Base-by-base conservation (phyloP, 768 basidiomycete genomes). In the Solioccasus polychromus region DNA sequence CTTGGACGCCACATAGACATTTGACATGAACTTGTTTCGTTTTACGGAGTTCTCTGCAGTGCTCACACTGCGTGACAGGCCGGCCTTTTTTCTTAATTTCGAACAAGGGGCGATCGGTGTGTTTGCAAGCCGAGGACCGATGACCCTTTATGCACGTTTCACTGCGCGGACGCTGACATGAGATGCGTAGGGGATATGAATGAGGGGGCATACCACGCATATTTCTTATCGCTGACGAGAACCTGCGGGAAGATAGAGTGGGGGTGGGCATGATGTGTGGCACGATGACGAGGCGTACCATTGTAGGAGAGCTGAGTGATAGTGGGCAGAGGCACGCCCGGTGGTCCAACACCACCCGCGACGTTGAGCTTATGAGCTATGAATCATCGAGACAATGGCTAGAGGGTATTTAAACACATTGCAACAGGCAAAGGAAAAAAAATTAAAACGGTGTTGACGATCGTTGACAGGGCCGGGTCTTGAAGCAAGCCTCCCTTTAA, bases 81-180 rank as follows among this genome's bases (percentile, higher is more conserved):
- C 74, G 73, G 51, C 72, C 83, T 65, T 74, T 83, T 73, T 75
- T 85, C 78, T 71, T 79, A 53, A 83, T 88, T 76, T 79, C 90
- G 63, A 84, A 92, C 41, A 95, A 75, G 29, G 91, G 85, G 32
- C 92, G 79, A 64, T 92, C 89, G 42, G 81, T 85, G 63, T 95
- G 92, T 60, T 82, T 84, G 70, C 92, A 95, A 24, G 82, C 78
- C 14, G 89, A 90, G 14, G 92, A 93, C 39, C 92, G 81, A 68
- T 95, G 92, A 15, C 92, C 92, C 70, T 92, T 92, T 68, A 93
- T 93, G 71, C 92, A 95, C 54, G 89, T 87, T 72, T 88, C 88
- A 67, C 91, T 92, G 56, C 19, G 48, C 39, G 2, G 43, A 39
- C 1, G 12, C 17, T 9, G 14, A n/a, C 18, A 44, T 44, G 45